These are phyloP conservation scores for Lentithecium fluviatile DNA, from an alignment of 495 filamentous ascomycete genomes.

Conservation along the genomic window DNA sequence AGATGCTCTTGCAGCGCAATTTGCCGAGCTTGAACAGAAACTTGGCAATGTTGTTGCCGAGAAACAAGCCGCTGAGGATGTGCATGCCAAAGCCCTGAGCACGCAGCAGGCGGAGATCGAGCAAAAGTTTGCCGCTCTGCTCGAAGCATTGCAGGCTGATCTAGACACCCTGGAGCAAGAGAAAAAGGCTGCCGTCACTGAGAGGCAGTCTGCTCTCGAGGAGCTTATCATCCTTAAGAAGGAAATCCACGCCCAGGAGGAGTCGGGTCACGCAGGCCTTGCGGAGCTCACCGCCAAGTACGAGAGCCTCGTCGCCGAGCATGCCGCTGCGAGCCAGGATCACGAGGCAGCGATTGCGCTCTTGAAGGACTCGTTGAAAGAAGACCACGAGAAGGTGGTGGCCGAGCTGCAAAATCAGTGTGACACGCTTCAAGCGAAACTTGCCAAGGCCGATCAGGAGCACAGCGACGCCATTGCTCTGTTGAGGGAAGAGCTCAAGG, in stretches of 20 bases:
- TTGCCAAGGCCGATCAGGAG: constrained; percentile 25
- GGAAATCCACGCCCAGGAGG: constrained; percentile 8
- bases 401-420: constrained; percentile 15
- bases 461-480: constrained; percentile 33
- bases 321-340: constrained; percentile 17
- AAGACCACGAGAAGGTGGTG: constrained; percentile 22
- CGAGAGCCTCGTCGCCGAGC: constrained; percentile 25
- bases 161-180: constrained; percentile 12
- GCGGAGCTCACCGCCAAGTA: constrained; percentile 25
- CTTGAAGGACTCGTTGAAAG: constrained; percentile 24
- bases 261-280: constrained; percentile 10
- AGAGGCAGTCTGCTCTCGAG: constrained; percentile 5
- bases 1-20: constrained; percentile 5
- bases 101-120: constrained; percentile 22
- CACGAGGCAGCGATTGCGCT: constrained; percentile 27
- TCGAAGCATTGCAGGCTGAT: constrained; percentile 24
- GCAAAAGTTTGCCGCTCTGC: constrained; percentile 14
- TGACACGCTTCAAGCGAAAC: constrained; percentile 15
- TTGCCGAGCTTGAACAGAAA: constrained; percentile 6
- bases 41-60: constrained; percentile 11
- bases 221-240: constrained; percentile 5
- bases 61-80: constrained; percentile 14
- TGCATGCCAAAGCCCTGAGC: constrained; percentile 9
- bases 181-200: constrained; percentile 12
- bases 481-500: constrained; percentile 27